Evolutionary conservation across 2,329 filamentous ascomycete genomes (phyloP).

Genomic region (Huntiella omanensis): DNA sequence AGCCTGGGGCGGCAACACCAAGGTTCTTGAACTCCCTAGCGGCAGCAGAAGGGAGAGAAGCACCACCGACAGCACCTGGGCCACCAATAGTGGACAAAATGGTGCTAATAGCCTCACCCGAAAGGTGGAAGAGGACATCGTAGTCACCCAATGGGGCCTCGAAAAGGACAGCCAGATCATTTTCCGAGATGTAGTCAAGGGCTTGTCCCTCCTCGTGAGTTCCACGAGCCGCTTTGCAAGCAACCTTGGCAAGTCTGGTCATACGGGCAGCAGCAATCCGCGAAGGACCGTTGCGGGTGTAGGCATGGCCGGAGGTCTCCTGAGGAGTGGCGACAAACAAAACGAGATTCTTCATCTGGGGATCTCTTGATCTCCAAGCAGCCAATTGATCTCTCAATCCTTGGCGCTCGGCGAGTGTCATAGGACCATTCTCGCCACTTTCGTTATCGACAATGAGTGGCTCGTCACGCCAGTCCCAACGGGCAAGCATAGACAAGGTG

Average conservation of each 20-base stretch:
- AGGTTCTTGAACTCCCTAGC: conserved; percentile 53
- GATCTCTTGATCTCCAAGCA: conserved; percentile 75
- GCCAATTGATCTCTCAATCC: conserved; percentile 54
- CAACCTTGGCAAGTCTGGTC: conserved; percentile 62
- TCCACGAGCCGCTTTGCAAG: conserved; percentile 35
- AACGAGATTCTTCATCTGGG: conserved; percentile 64
- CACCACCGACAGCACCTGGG: conserved; percentile 18
- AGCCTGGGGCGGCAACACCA: conserved; percentile 4
- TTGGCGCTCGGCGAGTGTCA: conserved; percentile 38
- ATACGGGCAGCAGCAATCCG: conserved; percentile 73
- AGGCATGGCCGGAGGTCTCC: conserved; percentile 60
- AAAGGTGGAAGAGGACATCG: conserved; percentile 66
- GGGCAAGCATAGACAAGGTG: conserved; percentile 58
- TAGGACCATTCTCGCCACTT: conserved; percentile 16
- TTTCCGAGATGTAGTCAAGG: conserved; percentile 28
- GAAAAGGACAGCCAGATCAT: conserved; percentile 36
- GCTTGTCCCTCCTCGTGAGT: conserved; percentile 27
- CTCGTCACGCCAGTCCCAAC: conserved; percentile 81
- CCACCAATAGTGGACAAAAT: conserved; percentile 21
- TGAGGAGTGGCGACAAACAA: conserved; percentile 67
- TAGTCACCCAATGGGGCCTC: conserved; percentile 56
- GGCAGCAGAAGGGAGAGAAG: conserved; percentile 17
- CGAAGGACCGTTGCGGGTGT: conserved; percentile 50
- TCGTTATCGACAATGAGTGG: conserved; percentile 61
- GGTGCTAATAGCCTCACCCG: conserved; percentile 29